A percentile compares a stretch with the other conserved stretches of the same genome.
Evolutionary conservation across 805 yeast genomes (phyloP).

Genomic region (Metschnikowia peoriensis): DNA sequence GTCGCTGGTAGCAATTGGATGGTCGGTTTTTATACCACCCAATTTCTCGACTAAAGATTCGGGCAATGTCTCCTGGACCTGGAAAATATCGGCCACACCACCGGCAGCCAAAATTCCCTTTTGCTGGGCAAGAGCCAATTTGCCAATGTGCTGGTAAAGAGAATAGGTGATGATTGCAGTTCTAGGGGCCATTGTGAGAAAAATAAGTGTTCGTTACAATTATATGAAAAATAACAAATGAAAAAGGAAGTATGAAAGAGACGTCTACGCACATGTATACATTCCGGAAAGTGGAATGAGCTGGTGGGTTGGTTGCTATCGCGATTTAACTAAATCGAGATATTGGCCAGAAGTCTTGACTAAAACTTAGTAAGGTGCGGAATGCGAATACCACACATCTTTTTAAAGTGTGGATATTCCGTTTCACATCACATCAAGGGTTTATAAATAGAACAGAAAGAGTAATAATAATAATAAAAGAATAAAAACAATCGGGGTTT

Average conservation of each 20-base stretch:
- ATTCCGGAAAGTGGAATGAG: not conserved
- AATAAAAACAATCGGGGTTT: too few species aligned
- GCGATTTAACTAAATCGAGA: not conserved
- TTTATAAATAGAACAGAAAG: too few species aligned
- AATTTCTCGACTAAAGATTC: slow-evolving; percentile 53
- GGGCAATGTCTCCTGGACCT: slow-evolving; percentile 72
- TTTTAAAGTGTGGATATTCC: too few species aligned
- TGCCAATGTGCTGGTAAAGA: slow-evolving; percentile 70
- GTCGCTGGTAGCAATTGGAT: slow-evolving; percentile 49
- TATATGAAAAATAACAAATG: not conserved
- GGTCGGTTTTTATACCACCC: slow-evolving; percentile 49
- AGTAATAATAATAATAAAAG: too few species aligned
- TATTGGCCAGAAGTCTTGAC: too few species aligned
- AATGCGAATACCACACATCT: too few species aligned
- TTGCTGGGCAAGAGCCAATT: slow-evolving; percentile 64
- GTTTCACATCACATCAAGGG: too few species aligned
- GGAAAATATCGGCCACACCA: slow-evolving; percentile 63
- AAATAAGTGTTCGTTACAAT: not conserved
- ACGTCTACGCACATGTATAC: not conserved
- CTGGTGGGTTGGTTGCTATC: not conserved
- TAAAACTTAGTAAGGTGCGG: too few species aligned
- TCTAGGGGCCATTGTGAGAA: slow-evolving; percentile 31
- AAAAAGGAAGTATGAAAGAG: not conserved
- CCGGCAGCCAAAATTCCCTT: slow-evolving; percentile 73
- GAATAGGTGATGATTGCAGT: slow-evolving; percentile 58